Base-by-base conservation (phyloP, 257 asterid genomes). In the Fraxinus quadrangulata region DNA sequence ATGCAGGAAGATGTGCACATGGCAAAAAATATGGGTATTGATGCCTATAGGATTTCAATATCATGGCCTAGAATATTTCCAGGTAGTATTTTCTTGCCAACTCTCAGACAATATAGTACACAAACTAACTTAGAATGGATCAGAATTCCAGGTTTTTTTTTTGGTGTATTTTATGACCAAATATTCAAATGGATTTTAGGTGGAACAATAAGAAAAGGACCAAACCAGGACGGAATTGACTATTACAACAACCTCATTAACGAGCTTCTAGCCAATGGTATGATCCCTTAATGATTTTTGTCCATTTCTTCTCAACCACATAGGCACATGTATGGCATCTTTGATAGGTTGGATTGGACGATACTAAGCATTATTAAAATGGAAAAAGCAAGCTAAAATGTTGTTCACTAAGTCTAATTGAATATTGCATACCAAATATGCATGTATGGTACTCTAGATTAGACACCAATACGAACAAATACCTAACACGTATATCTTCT, bases 61-160 rank as follows among this genome's bases (percentile, higher is more conserved):
- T 87, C 94, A 49, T 89, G 94, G 94, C 42, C 94, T 0, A 81
- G 90, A 42, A 78, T 87, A 16, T 75, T 89, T 75, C 89, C 94
- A 56, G 83, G 92, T 89, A 79, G 24, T 61, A 61, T 9, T 61
- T 56, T 61, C 34, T 61, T 61, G 33, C 17, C 68, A 61, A 61
- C 34, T 61, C 17, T 61, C 68, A 1, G 26, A 39, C 13, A 17
- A 37, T 71, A 34, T 11, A 0, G 8, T 17, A 21, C 36, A 71
- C n/a, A 4, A 30, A 69, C 24, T 24, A 23, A 61, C 31, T 61
- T 61, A 21, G 33, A 11, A 24, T 61, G 33, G 33, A 61, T 61
- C 17, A 21, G 2, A 24, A 9, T 61, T 61, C 6, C 17, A 10
- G 5, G 3, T 30, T 54, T 66, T 19, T 34, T 6, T 56, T 17